These are phyloP conservation scores for Colletotrichum viniferum DNA, from an alignment of 2,329 filamentous ascomycete genomes.

Conservation along the genomic window DNA sequence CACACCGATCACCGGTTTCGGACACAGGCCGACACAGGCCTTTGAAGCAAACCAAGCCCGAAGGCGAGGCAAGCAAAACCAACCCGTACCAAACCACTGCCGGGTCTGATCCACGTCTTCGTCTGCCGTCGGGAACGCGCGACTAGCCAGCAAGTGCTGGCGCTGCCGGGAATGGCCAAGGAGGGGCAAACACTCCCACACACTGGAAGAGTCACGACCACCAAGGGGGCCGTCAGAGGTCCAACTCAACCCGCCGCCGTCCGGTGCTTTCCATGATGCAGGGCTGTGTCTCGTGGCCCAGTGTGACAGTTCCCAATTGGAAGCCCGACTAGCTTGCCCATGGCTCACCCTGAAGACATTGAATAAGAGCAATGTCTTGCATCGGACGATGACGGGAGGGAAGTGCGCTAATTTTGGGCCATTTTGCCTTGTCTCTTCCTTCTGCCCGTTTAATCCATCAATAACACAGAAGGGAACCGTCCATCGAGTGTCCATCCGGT, in stretches of 20 bases:
- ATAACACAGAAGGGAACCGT: not conserved
- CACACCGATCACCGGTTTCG: slow-evolving; percentile 14
- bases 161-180: not conserved
- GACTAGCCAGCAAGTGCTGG: slow-evolving; percentile 17
- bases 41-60: not conserved
- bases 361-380: not conserved
- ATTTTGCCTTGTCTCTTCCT: not conserved
- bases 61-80: not conserved
- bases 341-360: not conserved
- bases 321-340: not conserved
- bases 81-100: not conserved
- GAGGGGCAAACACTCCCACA: not conserved
- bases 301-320: not conserved
- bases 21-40: slow-evolving; percentile 12
- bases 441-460: slow-evolving; percentile 8
- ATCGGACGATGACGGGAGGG: slow-evolving; percentile 15
- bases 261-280: not conserved
- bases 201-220: not conserved
- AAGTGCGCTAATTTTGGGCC: slow-evolving; percentile 11
- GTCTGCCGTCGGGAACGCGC: not conserved
- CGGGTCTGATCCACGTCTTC: slow-evolving; percentile 10
- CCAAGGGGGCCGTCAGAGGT: not conserved
- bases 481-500: not conserved
- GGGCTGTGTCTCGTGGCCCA: slow-evolving; percentile 11
- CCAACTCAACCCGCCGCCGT: not conserved